phyloP scores from a whole-genome alignment of 306 rosid species.

The Canavalia ensiformis region DNA sequence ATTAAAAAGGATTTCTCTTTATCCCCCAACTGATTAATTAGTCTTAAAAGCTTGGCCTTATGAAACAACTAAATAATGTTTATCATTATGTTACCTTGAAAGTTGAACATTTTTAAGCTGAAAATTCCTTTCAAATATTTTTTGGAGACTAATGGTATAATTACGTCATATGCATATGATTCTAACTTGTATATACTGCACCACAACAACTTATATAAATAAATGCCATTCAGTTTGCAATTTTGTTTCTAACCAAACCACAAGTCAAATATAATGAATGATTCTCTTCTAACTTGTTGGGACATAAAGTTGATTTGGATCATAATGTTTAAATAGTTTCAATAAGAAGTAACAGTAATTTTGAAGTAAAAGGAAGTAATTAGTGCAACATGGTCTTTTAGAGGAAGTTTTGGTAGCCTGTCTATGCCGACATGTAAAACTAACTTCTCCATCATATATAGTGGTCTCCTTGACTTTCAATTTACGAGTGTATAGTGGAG shows the following conservation, averaged over 20 bases:
- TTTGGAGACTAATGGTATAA: conserved; percentile 19
- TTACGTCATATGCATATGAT: background rate
- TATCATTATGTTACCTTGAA: conserved; percentile 50
- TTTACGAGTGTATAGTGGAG: conserved; percentile 71
- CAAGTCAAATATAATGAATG: conserved; percentile 39
- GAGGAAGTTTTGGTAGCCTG: conserved; percentile 60
- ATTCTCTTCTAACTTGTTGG: conserved; percentile 47
- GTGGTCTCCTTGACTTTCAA: conserved; percentile 75
- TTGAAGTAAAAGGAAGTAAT: conserved; percentile 80
- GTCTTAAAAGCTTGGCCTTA: conserved; percentile 38
- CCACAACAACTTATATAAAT: background rate
- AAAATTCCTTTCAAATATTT: background rate
- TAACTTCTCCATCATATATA: conserved; percentile 52
- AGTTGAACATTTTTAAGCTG: conserved; percentile 21
- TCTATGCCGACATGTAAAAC: conserved; percentile 55
- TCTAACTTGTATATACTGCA: background rate
- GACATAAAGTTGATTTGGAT: conserved; percentile 63
- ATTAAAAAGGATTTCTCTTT: conserved; percentile 42
- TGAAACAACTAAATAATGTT: conserved; percentile 29
- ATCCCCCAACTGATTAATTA: conserved; percentile 36
- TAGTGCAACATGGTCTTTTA: conserved; percentile 70
- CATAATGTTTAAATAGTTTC: conserved; percentile 49
- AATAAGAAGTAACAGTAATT: conserved; percentile 58
- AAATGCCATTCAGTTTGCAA: conserved; percentile 30
- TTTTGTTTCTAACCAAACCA: conserved; percentile 31